Evolutionary conservation across 441 rosid species (phyloP).

Genomic region (Pelargonium hybrid): DNA sequence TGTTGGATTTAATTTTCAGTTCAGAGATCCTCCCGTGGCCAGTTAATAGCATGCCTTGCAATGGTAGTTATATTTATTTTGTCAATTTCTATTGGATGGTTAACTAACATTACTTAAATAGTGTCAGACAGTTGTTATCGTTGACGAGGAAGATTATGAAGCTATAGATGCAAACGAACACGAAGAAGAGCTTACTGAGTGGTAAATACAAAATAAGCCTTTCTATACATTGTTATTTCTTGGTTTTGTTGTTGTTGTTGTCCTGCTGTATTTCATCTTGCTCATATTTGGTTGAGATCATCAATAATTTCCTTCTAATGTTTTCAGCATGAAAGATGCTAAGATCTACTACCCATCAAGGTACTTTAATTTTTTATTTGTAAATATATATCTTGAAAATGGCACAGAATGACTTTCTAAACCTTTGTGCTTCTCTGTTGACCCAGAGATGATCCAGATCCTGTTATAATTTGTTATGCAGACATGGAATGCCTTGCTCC

Average conservation of each 20-base stretch:
- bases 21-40: background rate
- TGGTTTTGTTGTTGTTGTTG: background rate
- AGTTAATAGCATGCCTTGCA: background rate
- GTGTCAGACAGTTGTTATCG: conserved; percentile 44
- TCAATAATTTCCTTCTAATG: conserved; percentile 20
- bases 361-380: conserved; percentile 23
- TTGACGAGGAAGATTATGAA: conserved; percentile 64
- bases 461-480: conserved; percentile 46
- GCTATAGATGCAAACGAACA: conserved; percentile 24
- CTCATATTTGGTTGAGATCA: conserved; percentile 8
- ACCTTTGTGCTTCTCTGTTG: conserved; percentile 18
- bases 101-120: background rate
- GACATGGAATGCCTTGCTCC: conserved; percentile 62
- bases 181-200: conserved; percentile 35
- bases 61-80: background rate
- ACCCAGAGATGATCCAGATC: conserved; percentile 59
- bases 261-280: conserved; percentile 9
- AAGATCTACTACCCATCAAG: conserved; percentile 72
- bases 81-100: background rate
- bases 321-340: conserved; percentile 48
- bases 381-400: conserved; percentile 1
- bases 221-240: background rate
- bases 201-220: conserved; percentile 38
- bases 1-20: background rate
- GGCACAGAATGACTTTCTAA: conserved; percentile 4